Evolutionary conservation across 495 filamentous ascomycete species (phyloP).

Genomic region (Tuber calosporum): DNA sequence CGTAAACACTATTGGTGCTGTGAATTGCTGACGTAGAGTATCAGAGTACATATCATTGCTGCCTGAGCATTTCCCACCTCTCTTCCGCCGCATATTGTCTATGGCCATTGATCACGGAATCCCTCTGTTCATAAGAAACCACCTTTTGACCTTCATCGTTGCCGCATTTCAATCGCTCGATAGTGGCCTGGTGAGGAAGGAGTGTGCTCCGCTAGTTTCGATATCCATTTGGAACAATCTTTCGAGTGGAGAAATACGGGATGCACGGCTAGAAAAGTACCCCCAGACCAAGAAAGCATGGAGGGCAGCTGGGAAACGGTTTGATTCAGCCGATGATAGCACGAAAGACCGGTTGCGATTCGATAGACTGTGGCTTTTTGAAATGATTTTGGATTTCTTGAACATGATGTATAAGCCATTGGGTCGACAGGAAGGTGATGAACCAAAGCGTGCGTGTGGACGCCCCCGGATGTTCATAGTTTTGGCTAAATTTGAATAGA

Average conservation of each 20-base stretch:
- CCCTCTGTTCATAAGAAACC: slow-evolving; percentile 60
- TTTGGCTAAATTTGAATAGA: slow-evolving; percentile 46
- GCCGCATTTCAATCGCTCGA: slow-evolving; percentile 91
- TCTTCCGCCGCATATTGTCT: slow-evolving; percentile 84
- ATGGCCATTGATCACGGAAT: slow-evolving; percentile 79
- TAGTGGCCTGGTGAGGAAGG: slow-evolving; percentile 78
- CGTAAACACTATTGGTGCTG: slow-evolving; percentile 7
- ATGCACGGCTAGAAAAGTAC: slow-evolving; percentile 60
- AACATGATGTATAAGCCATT: slow-evolving; percentile 57
- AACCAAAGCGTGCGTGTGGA: slow-evolving; percentile 26
- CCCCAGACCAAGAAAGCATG: slow-evolving; percentile 75
- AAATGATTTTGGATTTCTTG: slow-evolving; percentile 76
- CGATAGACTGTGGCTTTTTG: slow-evolving; percentile 89
- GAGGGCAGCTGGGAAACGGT: slow-evolving; percentile 79
- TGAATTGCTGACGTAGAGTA: slow-evolving; percentile 15
- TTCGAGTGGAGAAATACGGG: slow-evolving; percentile 58
- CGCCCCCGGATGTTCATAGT: background rate
- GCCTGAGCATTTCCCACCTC: slow-evolving; percentile 72
- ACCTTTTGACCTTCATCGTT: slow-evolving; percentile 79
- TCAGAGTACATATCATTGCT: slow-evolving; percentile 67
- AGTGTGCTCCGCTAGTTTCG: slow-evolving; percentile 89
- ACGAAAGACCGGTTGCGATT: slow-evolving; percentile 74
- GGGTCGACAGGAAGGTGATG: slow-evolving; percentile 15
- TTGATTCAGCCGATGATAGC: slow-evolving; percentile 75
- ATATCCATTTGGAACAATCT: slow-evolving; percentile 95